Base-by-base conservation (phyloP, 2,329 filamentous ascomycete species). In the Acrodontium crateriforme region DNA sequence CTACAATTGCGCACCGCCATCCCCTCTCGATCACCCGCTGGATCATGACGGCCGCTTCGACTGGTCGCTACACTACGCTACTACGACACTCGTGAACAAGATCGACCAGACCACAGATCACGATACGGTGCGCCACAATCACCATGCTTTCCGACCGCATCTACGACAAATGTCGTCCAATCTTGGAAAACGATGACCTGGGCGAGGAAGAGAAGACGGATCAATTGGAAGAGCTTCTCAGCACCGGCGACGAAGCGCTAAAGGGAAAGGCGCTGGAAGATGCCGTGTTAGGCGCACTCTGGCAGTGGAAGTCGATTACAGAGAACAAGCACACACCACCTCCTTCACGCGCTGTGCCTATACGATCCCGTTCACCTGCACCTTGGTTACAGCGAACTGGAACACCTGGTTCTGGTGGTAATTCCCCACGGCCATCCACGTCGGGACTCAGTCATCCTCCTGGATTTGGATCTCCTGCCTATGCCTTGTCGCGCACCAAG, bases 121-220 rank as follows among this genome's bases (percentile, higher is more conserved):
- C 10, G 13, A 22, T n/a, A 8, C 8, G 5, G 8, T 10, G 13
- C 20, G 8, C 20, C 20, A 29, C 18, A 34, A 32, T 39, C 56
- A 68, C 37, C 52, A 94, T 95, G 87, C 76, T 93, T 38, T 81
- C 85, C 46, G 87, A 95, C 65, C 75, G 85, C 45, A 74, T 87
- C 31, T 92, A 91, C 63, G 84, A 94, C 46, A 71, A 89, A 48
- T 93, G 84, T 55, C 72, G 91, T 52, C 81, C 83, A 28, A 71
- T 94, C 50, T 70, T 98, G 39, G 76, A 89, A 60, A 78, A 94
- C 58, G 61, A 73, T 33, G 65, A 68, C 30, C 66, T 93, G 36
- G 82, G 92, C 46, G 89, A 95, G 39, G 89, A 98, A 58, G 87
- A 94, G 50, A 92, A 89, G 65, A 87, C 81, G 26, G 87, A 95